phyloP scores from a whole-genome alignment of 371 early-diverging fungal genomes.

The Gilbertella persicaria region DNA sequence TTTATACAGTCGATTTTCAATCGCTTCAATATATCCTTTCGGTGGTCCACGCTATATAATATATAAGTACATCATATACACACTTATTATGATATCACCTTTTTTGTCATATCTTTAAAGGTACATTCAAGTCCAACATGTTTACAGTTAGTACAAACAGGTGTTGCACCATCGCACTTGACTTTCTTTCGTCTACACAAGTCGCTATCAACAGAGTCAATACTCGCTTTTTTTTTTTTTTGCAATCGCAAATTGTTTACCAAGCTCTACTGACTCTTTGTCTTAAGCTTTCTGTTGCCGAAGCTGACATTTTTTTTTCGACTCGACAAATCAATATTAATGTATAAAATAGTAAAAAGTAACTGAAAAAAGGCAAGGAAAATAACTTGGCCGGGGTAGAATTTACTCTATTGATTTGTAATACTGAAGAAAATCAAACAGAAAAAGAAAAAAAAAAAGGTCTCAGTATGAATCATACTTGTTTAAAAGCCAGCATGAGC shows the following conservation, averaged over 20 bases:
- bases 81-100: slow-evolving; percentile 32
- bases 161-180: slow-evolving; percentile 61
- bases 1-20: slow-evolving; percentile 66
- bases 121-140: slow-evolving; percentile 41
- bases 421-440: too few relatives aligned
- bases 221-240: background rate
- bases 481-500: too few relatives aligned
- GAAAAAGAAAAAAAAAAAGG: too few relatives aligned
- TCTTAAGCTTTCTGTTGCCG: slow-evolving; percentile 9
- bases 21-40: slow-evolving; percentile 76
- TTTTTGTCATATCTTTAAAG: slow-evolving; percentile 49
- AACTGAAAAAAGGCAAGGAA: too few relatives aligned
- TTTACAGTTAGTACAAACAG: slow-evolving; percentile 57
- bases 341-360: too few relatives aligned
- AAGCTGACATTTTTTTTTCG: slow-evolving; percentile 12
- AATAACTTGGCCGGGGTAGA: too few relatives aligned
- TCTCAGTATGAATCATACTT: too few relatives aligned
- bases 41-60: slow-evolving; percentile 55
- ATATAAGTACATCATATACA: background rate
- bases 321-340: background rate
- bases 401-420: too few relatives aligned
- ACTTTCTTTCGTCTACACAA: slow-evolving; percentile 66
- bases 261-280: slow-evolving; percentile 56
- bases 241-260: slow-evolving; percentile 20
- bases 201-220: slow-evolving; percentile 36